Evolutionary conservation across 768 basidiomycete genomes (phyloP), one percentile per base, ranked within the genome.

Genomic region (Boletus eberwhitei): DNA sequence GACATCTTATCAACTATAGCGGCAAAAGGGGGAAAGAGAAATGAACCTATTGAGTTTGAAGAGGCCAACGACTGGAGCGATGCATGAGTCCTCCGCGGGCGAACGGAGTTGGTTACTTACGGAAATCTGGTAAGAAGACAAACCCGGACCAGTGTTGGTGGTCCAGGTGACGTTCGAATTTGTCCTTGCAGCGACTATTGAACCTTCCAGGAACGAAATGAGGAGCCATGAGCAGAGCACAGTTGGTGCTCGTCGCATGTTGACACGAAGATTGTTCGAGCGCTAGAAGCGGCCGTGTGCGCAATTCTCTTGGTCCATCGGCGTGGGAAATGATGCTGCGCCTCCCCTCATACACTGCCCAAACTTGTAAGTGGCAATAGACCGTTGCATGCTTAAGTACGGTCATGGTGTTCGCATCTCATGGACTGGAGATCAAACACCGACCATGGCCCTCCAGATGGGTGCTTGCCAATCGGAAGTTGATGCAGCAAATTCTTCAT

Each of bases 111-210:
- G n/a, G 16, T 47, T 37, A 40, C 70, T 55, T 49, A 70, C 68
- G 39, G 68, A 64, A 44, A 62, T 48, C 39, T 62, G 59, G 51
- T 66, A 68, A 47, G 60, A 62, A 50, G 61, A 61, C 58, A 59
- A 35, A 16, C 59, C 66, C 4, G 55, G 55, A 8, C 48, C 40
- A 6, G 40, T 47, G 46, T 54, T 43, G 42, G 46, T 5, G 19
- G 22, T 51, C 66, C 64, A 66, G 4, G 64, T 57, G 29, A 40
- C n/a, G 31, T 66, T 67, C 16, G 52, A 51, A 21, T 24, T 17
- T 8, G 54, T 51, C 14, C 41, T 45, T 46, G 53, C 59, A 13
- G 38, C 32, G 17, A 57, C 57, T 1, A 24, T 19, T 9, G 46
- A 35, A 11, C n/a, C 21, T 13, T 58, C 35, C 2, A 69, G 38